Evolutionary conservation across 1,284 basidiomycete species (phyloP).

Genomic region (Rhodotorula sp.): DNA sequence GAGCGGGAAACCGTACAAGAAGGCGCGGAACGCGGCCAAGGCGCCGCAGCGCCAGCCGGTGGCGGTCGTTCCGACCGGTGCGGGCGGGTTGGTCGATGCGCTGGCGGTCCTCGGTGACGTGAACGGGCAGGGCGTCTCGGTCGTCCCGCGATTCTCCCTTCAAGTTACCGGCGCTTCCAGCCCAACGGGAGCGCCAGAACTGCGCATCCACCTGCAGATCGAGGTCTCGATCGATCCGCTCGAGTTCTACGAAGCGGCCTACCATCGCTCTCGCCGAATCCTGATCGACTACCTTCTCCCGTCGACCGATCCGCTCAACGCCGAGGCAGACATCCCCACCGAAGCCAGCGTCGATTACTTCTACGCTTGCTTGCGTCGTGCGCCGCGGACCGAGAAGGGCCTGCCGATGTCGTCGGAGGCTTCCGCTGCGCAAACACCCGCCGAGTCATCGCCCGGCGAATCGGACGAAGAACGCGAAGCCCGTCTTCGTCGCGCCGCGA

Average conservation of each 20-base stretch:
- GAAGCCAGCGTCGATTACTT: conserved; percentile 33
- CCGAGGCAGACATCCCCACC: no score
- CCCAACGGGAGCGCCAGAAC: no score
- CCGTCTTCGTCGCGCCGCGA: conserved; percentile 10
- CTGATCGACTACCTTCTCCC: conserved; percentile 33
- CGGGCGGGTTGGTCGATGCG: conserved; percentile 32
- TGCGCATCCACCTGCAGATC: conserved; percentile 3
- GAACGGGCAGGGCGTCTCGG: conserved; percentile 7
- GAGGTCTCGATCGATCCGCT: conserved; percentile 4
- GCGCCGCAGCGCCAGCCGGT: not conserved
- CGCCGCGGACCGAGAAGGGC: conserved; percentile 22
- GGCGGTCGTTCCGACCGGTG: conserved; percentile 9
- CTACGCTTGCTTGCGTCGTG: conserved; percentile 26
- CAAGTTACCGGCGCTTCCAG: not conserved
- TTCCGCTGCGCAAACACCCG: not conserved
- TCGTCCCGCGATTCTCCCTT: not conserved
- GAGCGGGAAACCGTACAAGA: conserved; percentile 20
- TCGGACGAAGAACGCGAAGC: conserved; percentile 11
- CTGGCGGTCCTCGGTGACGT: conserved; percentile 2
- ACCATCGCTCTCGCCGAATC: conserved; percentile 22
- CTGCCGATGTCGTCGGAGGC: conserved; percentile 2
- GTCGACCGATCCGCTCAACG: not conserved
- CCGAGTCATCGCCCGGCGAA: not conserved
- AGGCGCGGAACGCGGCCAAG: not conserved
- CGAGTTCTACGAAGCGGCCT: conserved; percentile 5